Evolutionary conservation across 257 asterid species (phyloP), one percentile per base, ranked within the genome.

Genomic region (Fraxinus cuspidata): DNA sequence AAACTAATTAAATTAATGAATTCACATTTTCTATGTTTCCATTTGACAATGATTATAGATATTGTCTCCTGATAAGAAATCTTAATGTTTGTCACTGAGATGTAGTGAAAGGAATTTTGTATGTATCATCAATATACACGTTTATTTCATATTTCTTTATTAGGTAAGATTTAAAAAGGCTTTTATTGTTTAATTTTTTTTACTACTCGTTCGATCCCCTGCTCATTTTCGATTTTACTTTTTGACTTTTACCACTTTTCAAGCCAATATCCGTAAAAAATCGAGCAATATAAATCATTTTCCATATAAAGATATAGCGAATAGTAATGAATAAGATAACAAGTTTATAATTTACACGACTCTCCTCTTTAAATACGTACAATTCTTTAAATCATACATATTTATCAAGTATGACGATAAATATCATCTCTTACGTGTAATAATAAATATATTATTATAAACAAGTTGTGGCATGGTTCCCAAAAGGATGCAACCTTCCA

Each of bases 401-500:
- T 44, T 15, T 3, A 44, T 44, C 16, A 2, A 40, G 4, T 2
- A 40, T 40, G 16, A 0, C 1, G 13, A 58, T 1, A 7, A 2
- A 8, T 35, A 38, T 38, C n/a, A 21, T 70, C 58, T 38, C 7
- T 10, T 21, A 44, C 28, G 25, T 9, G 18, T 18, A 3, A 42
- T 29, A 25, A 9, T 29, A 25, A 9, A 21, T 21, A 23, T 11
- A 4, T 38, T 4, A 67, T 16, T 44, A 0, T 23, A 23, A 63
- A 21, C 34, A 25, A 63, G 19, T 63, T 25, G 31, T 3, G 0
- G 32, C n/a, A 64, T 86, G 85, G 85, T 38, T 78, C 89, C 86
- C 37, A 42, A 77, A 58, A 1, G 78, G 86, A 81, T 74, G 85
- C 88, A 81, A 90, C 72, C 67, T 76, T 88, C 90, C 72, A 74